Evolutionary conservation across 2,329 filamentous ascomycete species (phyloP).

Genomic region (Catunica adiposa): DNA sequence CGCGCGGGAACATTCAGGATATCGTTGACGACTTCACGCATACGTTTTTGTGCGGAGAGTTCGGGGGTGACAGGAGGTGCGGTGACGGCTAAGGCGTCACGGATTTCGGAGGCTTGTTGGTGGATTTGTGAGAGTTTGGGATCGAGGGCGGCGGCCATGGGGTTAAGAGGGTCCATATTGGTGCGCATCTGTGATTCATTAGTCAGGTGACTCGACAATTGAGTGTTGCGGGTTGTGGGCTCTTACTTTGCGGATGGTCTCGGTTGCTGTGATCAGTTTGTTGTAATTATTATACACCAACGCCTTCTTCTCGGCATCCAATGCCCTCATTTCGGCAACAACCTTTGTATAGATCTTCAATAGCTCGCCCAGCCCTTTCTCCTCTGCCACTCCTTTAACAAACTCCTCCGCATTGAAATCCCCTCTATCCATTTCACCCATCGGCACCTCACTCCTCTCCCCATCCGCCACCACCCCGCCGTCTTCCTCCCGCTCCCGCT

Average conservation of each 20-base stretch:
- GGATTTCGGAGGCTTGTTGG: slow-evolving; percentile 38
- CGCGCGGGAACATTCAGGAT: slow-evolving; percentile 44
- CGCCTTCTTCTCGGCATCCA: slow-evolving; percentile 93
- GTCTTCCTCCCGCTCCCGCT: background rate
- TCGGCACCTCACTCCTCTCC: slow-evolving; percentile 39
- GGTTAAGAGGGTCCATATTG: slow-evolving; percentile 65
- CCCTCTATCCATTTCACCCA: slow-evolving; percentile 55
- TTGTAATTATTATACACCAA: slow-evolving; percentile 97
- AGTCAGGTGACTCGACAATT: slow-evolving; percentile 5
- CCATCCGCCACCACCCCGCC: slow-evolving; percentile 7
- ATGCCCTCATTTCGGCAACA: slow-evolving; percentile 64
- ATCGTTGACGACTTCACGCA: slow-evolving; percentile 43
- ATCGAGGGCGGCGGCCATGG: slow-evolving; percentile 55
- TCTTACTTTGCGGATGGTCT: slow-evolving; percentile 66
- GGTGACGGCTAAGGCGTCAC: slow-evolving; percentile 32
- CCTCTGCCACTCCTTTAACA: slow-evolving; percentile 43
- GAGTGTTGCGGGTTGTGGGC: too few relatives aligned
- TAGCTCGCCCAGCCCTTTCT: slow-evolving; percentile 49
- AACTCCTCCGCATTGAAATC: slow-evolving; percentile 60
- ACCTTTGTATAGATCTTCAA: slow-evolving; percentile 54
- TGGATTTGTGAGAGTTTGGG: slow-evolving; percentile 63
- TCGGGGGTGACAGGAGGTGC: slow-evolving; percentile 28
- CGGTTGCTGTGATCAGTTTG: slow-evolving; percentile 89
- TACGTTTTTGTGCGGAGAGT: slow-evolving; percentile 20
- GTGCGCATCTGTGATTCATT: slow-evolving; percentile 45